Evolutionary conservation across 2,329 filamentous ascomycete genomes (phyloP), one percentile per base, ranked within the genome.

Genomic region (Aspergillus calidoustus): DNA sequence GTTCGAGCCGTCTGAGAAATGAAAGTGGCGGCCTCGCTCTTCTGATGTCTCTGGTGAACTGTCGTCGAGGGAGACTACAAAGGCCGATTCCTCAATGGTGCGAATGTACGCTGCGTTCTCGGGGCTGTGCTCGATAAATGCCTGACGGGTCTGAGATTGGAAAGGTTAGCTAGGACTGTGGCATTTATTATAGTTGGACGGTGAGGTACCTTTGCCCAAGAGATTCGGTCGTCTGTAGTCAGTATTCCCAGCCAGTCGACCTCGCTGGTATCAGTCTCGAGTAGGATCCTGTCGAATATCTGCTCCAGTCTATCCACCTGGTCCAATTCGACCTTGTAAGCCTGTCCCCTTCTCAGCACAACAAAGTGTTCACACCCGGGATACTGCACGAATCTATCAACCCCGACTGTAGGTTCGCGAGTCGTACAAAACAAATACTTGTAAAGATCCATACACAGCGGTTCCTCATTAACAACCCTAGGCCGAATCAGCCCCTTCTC

Each of bases 141-240:
- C 5, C 15, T 49, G 43, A 6, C 54, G 43, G 9, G 22, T 38
- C 53, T 55, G 17, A 6, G 34, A 11, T 15, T 15, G 5, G 2
- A 6, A 15, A 5, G 22, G 4, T 6, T 8, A n/a, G 15, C 34
- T 30, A 50, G 48, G 19, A 30, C 22, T 2, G 6, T 4, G 19
- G n/a, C 15, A 9, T 9, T 9, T 2, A n/a, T n/a, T n/a, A 38
- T 4, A 34, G 3, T 23, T n/a, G 48, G 11, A 30, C 15, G 50
- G 30, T 53, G 19, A 41, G 25, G 19, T 54, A 54, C 52, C 53
- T 55, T 47, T 17, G 38, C 23, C 53, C 53, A 55, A 31, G 41
- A 47, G 11, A 46, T 30, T 6, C 53, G 38, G 28, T 48, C 30
- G 17, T 47, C 53, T 5, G 53, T 23, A 5, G 53, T 55, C 15